Conservation (phyloP, 495 filamentous ascomycete genomes). For the Penicillium nucicola region DNA sequence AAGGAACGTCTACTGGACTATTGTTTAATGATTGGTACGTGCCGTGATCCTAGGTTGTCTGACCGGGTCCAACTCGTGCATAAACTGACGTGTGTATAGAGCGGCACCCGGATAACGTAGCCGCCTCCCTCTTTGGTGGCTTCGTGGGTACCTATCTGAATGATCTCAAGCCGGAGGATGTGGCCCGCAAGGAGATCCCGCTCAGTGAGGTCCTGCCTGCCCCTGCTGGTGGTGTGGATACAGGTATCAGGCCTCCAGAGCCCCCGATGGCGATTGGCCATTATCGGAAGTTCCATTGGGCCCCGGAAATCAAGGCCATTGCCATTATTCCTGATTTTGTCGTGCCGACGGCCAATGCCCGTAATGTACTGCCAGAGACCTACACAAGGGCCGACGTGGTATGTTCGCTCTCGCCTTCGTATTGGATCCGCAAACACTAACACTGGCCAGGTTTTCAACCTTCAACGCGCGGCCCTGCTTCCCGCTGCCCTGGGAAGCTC, state of each 20-base stretch:
- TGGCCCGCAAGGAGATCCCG: slow-evolving; percentile 86
- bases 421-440: neutral
- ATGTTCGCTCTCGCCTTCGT: slow-evolving; percentile 22
- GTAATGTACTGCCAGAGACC: slow-evolving; percentile 70
- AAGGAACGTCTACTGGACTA: slow-evolving; percentile 88
- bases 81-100: slow-evolving; percentile 45
- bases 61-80: slow-evolving; percentile 5
- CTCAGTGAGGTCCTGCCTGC: slow-evolving; percentile 87
- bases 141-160: slow-evolving; percentile 95
- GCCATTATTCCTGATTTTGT: slow-evolving; percentile 94
- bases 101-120: slow-evolving; percentile 95
- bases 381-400: slow-evolving; percentile 80
- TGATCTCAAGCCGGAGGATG: slow-evolving; percentile 81
- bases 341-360: slow-evolving; percentile 82
- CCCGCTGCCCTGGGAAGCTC: slow-evolving; percentile 80
- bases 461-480: slow-evolving; percentile 85
- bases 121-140: slow-evolving; percentile 91
- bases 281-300: slow-evolving; percentile 89
- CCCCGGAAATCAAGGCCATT: slow-evolving; percentile 88
- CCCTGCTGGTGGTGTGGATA: slow-evolving; percentile 84
- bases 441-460: slow-evolving; percentile 71
- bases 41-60: too few relatives aligned
- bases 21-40: slow-evolving; percentile 83
- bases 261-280: slow-evolving; percentile 91
- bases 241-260: slow-evolving; percentile 74